Conservation (phyloP, 2,329 filamentous ascomycete genomes). For the Fusarium falciforme region DNA sequence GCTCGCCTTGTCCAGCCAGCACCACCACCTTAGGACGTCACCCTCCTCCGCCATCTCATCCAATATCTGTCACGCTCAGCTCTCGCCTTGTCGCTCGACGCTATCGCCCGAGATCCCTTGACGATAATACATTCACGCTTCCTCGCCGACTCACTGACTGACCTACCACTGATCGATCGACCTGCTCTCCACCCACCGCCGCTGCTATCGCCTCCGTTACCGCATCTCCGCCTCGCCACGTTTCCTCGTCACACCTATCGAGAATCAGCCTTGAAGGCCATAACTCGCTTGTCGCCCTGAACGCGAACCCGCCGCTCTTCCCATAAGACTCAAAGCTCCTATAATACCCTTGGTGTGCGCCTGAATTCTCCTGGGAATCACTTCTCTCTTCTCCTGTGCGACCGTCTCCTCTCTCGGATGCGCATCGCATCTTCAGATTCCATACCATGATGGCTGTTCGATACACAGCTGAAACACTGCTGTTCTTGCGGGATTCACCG, state of each 20-base stretch:
- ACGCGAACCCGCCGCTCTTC: neutral
- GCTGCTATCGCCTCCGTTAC: constrained; percentile 14
- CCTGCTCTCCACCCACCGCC: constrained; percentile 1
- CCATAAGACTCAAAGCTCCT: neutral
- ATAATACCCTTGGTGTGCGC: neutral
- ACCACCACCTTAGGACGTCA: constrained; percentile 33
- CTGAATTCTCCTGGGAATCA: neutral
- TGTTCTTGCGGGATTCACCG: constrained; percentile 82
- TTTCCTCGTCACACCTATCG: constrained; percentile 14
- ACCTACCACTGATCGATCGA: constrained; percentile 13
- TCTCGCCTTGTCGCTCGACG: neutral
- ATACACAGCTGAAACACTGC: constrained; percentile 82
- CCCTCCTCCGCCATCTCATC: constrained; percentile 28
- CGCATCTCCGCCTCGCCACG: constrained; percentile 31
- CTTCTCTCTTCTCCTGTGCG: constrained; percentile 25
- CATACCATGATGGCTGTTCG: constrained; percentile 67
- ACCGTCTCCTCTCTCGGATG: constrained; percentile 48
- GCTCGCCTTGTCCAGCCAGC: constrained; percentile 22
- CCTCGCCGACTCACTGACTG: constrained; percentile 13
- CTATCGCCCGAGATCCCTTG: constrained; percentile 5
- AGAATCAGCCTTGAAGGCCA: constrained; percentile 1
- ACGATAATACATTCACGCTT: constrained; percentile 11
- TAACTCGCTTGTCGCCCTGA: neutral
- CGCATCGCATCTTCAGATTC: constrained; percentile 48
- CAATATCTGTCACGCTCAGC: constrained; percentile 15